Conservation (phyloP, 768 basidiomycete species). For the Pisolithus marmoratus region DNA sequence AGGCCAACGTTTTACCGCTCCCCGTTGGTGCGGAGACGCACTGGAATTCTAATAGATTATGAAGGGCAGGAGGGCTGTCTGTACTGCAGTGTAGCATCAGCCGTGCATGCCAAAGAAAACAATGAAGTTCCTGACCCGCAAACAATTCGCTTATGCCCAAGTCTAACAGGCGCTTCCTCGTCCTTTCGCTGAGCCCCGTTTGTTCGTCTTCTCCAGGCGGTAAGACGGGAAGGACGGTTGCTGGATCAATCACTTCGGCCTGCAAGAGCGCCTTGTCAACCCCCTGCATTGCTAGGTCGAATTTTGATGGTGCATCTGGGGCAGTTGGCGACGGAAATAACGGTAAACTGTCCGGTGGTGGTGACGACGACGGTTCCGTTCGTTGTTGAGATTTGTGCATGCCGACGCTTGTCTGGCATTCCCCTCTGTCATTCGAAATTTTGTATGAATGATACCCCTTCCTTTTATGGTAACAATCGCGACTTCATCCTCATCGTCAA, state of each 20-base stretch:
- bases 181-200: constrained; percentile 53
- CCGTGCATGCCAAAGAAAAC: background rate
- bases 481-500: too few relatives aligned
- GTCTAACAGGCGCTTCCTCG: constrained; percentile 57
- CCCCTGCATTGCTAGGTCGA: too few relatives aligned
- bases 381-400: too few relatives aligned
- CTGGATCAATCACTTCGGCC: constrained; percentile 64
- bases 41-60: constrained; percentile 47
- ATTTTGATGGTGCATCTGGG: too few relatives aligned
- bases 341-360: too few relatives aligned
- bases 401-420: too few relatives aligned
- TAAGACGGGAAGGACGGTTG: constrained; percentile 40
- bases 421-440: too few relatives aligned
- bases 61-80: constrained; percentile 82
- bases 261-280: constrained; percentile 68
- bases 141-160: constrained; percentile 85
- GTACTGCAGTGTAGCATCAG: constrained; percentile 50
- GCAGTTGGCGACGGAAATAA: too few relatives aligned
- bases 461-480: too few relatives aligned
- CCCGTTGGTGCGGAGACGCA: constrained; percentile 97
- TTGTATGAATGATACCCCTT: too few relatives aligned
- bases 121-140: constrained; percentile 54
- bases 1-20: constrained; percentile 96
- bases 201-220: constrained; percentile 30
- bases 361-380: too few relatives aligned